Evolutionary conservation across 169 alveolate genomes (phyloP), one percentile per base, ranked within the genome.

Genomic region (Plasmodium vivax): DNA sequence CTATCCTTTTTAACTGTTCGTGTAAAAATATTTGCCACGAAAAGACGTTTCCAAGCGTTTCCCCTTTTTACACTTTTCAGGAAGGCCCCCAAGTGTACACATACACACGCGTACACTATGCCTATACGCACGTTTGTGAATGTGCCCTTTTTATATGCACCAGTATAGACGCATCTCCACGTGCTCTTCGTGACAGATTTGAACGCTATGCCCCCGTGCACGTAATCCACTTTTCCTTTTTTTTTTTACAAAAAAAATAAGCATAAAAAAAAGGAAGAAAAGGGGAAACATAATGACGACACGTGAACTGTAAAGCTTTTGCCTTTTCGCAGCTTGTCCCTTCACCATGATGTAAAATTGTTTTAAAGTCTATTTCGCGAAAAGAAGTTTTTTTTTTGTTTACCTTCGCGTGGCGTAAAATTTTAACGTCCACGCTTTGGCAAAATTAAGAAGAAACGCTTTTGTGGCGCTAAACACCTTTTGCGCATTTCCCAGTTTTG

Each of bases 171-270:
- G 16, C 68, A 30, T 43, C 71, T 82, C 23, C 54, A 68, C 73
- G 30, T 34, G 72, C 74, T 23, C 74, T 71, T 16, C 41, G 58
- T 72, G 82, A 92, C 75, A 82, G 8, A 32, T 23, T 62, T 72
- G 83, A 92, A 82, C 84, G 91, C 62, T 82, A 92, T 71, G 75
- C 38, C 85, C 72, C 30, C 83, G 92, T 92, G 83, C 87, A 92
- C 92, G 92, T 82, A 82, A 72, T 82, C 51, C 32, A 80, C 79
- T 84, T 84, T 58, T 62, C 32, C 45, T 34, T 43, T 90, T 90
- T 19, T 72, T 27, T 88, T 58, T 74, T 34, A 30, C 81, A 27
- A 90, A 81, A 87, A 90, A 90, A 38, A 4, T 79, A 43, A 80
- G 72, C 32, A 30, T 73, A 73, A 73, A 85, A 73, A 23, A 73